phyloP scores from a whole-genome alignment of 2,329 filamentous ascomycete genomes.

The Ascochyta clinopodiicola region DNA sequence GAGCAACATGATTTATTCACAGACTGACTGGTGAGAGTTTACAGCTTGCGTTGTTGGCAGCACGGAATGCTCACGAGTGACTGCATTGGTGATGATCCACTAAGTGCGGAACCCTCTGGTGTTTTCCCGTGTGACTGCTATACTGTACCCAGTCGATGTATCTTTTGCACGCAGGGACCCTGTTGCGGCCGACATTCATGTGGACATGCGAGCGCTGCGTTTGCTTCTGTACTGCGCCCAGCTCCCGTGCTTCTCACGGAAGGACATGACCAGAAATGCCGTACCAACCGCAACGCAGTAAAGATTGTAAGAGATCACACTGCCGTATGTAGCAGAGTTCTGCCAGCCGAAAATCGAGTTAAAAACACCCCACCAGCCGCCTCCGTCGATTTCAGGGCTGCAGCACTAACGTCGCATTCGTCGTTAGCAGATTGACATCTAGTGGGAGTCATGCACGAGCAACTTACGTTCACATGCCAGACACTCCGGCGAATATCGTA shows the following conservation, averaged over 20 bases:
- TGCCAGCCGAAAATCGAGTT: constrained; percentile 84
- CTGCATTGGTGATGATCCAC: too few species aligned
- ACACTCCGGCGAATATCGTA: constrained; percentile 79
- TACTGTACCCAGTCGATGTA: too few species aligned
- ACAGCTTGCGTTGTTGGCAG: too few species aligned
- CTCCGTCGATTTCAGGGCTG: constrained; percentile 72
- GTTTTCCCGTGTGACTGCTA: too few species aligned
- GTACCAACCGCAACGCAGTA: constrained; percentile 79
- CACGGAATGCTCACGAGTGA: too few species aligned
- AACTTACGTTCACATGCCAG: constrained; percentile 78
- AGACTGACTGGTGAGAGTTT: too few species aligned
- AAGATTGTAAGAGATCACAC: constrained; percentile 81
- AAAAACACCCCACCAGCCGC: constrained; percentile 83
- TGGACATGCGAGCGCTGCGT: too few species aligned
- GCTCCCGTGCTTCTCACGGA: constrained; percentile 61
- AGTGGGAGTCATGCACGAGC: background rate
- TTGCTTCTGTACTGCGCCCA: too few species aligned
- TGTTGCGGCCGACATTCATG: too few species aligned
- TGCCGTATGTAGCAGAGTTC: constrained; percentile 85
- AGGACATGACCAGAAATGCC: constrained; percentile 69
- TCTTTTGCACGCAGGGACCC: too few species aligned
- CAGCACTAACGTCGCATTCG: constrained; percentile 65
- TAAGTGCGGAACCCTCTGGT: too few species aligned
- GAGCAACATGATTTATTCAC: too few species aligned
- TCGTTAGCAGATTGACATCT: background rate